Percentiles rank a stretch among this genome's conserved stretches.
Evolutionary conservation across 2,329 filamentous ascomycete species (phyloP).

Genomic region (Lachnellula occidentalis): DNA sequence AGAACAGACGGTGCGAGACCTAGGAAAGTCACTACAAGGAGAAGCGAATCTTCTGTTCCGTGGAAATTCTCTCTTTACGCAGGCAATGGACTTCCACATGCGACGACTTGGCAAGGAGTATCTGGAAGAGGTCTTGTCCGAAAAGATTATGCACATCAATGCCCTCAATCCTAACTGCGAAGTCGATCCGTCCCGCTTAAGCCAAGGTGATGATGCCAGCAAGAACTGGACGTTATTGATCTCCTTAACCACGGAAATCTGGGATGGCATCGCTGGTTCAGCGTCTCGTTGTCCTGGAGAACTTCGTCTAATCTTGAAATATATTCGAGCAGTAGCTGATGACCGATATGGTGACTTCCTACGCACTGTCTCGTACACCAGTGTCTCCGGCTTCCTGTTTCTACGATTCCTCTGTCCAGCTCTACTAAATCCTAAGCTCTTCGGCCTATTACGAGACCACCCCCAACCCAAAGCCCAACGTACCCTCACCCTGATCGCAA

Average conservation of each 20-base stretch:
- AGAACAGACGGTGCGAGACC: conserved; percentile 67
- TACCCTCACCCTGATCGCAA: conserved; percentile 86
- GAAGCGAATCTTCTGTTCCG: conserved; percentile 95
- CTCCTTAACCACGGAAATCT: conserved; percentile 72
- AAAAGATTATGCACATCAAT: conserved; percentile 84
- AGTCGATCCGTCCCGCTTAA: conserved; percentile 81
- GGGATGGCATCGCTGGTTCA: conserved; percentile 77
- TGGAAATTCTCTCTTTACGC: conserved; percentile 89
- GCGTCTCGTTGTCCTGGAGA: conserved; percentile 72
- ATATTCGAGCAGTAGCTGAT: conserved; percentile 86
- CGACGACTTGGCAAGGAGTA: conserved; percentile 89
- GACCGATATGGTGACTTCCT: conserved; percentile 92
- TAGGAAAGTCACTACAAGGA: conserved; percentile 71
- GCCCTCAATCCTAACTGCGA: conserved; percentile 89
- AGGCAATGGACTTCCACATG: conserved; percentile 94
- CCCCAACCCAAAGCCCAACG: conserved; percentile 77
- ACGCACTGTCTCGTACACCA: conserved; percentile 84
- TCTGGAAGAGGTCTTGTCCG: conserved; percentile 77
- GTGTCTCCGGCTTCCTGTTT: conserved; percentile 91
- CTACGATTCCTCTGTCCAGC: conserved; percentile 93
- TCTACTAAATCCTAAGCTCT: conserved; percentile 92
- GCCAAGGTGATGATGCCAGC: conserved; percentile 62
- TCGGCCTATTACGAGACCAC: conserved; percentile 77
- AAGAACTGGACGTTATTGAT: conserved; percentile 79
- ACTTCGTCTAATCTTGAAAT: conserved; percentile 79